A percentile compares a stretch with the other conserved stretches of the same genome.
These are phyloP conservation scores for Phaffomyces opuntiae DNA, from an alignment of 805 yeast genomes.

Conservation along the genomic window DNA sequence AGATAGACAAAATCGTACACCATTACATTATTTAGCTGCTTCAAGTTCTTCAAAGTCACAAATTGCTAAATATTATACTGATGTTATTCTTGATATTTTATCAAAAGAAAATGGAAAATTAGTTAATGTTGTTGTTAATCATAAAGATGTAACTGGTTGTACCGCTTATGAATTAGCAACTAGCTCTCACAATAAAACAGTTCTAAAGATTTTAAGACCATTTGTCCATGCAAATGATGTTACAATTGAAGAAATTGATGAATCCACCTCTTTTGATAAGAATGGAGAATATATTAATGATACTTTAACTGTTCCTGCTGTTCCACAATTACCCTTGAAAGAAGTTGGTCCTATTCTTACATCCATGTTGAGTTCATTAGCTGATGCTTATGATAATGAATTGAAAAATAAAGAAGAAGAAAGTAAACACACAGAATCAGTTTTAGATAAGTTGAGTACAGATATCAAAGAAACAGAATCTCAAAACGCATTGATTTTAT, in stretches of 20 bases:
- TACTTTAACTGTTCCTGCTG: constrained; percentile 3
- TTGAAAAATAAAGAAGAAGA: constrained; percentile 50
- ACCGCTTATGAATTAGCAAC: constrained; percentile 80
- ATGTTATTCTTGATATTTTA: constrained; percentile 38
- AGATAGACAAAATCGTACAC: constrained; percentile 65
- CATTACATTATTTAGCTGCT: constrained; percentile 61
- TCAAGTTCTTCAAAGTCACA: constrained; percentile 41
- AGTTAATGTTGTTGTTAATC: constrained; percentile 57
- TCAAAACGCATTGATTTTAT: constrained; percentile 22
- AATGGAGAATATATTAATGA: neutral
- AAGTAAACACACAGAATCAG: constrained; percentile 37
- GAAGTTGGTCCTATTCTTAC: constrained; percentile 24
- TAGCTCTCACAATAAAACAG: constrained; percentile 40
- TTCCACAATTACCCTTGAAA: constrained; percentile 18
- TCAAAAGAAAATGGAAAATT: constrained; percentile 33
- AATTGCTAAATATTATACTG: constrained; percentile 50
- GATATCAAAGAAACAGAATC: constrained; percentile 32
- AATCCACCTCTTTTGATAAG: constrained; percentile 8
- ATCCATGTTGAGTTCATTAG: constrained; percentile 36
- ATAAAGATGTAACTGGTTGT: constrained; percentile 76
- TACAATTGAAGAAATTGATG: neutral
- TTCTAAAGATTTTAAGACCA: constrained; percentile 34
- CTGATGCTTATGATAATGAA: constrained; percentile 49
- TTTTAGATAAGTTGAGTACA: constrained; percentile 33
- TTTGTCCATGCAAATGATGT: constrained; percentile 8